A percentile compares a stretch with the other conserved stretches of the same genome.
phyloP scores from a whole-genome alignment of 2,329 filamentous ascomycete genomes.

The Venturia carpophila region DNA sequence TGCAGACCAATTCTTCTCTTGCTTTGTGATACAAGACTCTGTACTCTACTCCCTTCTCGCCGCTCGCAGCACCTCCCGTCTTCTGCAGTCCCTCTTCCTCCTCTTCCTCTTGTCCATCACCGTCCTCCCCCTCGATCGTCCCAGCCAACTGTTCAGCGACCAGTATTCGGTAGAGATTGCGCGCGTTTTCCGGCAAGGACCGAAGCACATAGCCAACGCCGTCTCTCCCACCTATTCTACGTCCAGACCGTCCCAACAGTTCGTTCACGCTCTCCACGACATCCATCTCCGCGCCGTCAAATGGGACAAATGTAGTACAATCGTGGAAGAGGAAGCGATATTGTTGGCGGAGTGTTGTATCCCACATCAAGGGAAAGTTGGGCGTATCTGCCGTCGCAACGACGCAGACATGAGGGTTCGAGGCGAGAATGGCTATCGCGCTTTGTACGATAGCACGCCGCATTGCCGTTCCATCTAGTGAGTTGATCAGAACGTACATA shows the following conservation, averaged over 20 bases:
- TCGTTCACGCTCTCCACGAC: constrained; percentile 86
- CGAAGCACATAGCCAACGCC: constrained; percentile 87
- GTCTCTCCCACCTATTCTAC: constrained; percentile 78
- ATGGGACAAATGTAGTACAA: constrained; percentile 78
- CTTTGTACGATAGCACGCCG: constrained; percentile 63
- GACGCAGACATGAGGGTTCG: constrained; percentile 63
- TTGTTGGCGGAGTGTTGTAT: constrained; percentile 70
- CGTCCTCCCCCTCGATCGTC: constrained; percentile 48
- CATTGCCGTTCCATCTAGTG: constrained; percentile 71
- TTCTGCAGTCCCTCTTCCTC: constrained; percentile 27
- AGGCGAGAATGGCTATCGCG: constrained; percentile 66
- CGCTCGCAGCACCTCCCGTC: constrained; percentile 25
- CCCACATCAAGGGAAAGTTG: constrained; percentile 82
- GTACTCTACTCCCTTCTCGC: constrained; percentile 68
- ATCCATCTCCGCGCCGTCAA: constrained; percentile 58
- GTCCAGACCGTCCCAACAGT: constrained; percentile 70
- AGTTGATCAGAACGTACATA: constrained; percentile 72
- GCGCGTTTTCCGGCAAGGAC: constrained; percentile 84
- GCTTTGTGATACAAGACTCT: constrained; percentile 89
- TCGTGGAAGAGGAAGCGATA: constrained; percentile 91
- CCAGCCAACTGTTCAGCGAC: constrained; percentile 74
- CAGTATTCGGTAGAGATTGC: constrained; percentile 75
- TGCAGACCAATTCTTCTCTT: constrained; percentile 93
- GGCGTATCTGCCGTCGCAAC: constrained; percentile 81
- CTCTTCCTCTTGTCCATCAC: constrained; percentile 38